A percentile compares a stretch with the other conserved stretches of the same genome.
These are phyloP conservation scores for Avicennia marina DNA, from an alignment of 257 asterid genomes.

Conservation along the genomic window DNA sequence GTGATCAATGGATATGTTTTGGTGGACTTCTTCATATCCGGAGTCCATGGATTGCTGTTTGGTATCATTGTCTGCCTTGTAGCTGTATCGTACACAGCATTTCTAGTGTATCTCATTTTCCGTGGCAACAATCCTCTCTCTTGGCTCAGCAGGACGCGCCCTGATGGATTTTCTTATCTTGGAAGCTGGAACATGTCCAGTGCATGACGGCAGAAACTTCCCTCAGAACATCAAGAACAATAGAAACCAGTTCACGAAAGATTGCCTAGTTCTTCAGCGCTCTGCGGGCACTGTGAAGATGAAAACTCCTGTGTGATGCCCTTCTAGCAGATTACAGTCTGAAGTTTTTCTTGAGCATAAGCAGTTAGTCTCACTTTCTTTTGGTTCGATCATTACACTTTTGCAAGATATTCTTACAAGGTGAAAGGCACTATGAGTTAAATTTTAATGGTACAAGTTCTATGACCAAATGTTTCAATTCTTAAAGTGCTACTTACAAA, in stretches of 20 bases:
- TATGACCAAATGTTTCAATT: too few species aligned
- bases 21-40: constrained; percentile 58
- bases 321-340: not conserved
- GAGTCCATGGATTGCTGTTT: constrained; percentile 43
- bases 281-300: not conserved
- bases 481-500: too few species aligned
- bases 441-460: too few species aligned
- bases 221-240: not conserved
- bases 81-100: constrained; percentile 45
- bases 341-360: not conserved
- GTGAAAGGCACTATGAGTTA: too few species aligned
- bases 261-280: not conserved
- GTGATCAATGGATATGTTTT: constrained; percentile 61
- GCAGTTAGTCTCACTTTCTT: too few species aligned
- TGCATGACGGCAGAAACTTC: not conserved
- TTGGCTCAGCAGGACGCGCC: constrained; percentile 21
- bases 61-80: constrained; percentile 36
- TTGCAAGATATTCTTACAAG: too few species aligned
- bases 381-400: too few species aligned
- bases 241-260: not conserved
- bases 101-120: constrained; percentile 50
- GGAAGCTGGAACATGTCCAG: constrained; percentile 22
- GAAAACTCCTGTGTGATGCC: not conserved
- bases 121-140: constrained; percentile 25
- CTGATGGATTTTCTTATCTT: constrained; percentile 37